phyloP scores from a whole-genome alignment of 78 protist species.

The slime mould (Dictyostelium discoideum) region dicty_2.7 NC_007089.4:6192501-6193000 shows the following conservation, averaged over 20 bases:
- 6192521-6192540: slow-evolving; percentile 86
- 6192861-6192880: background rate
- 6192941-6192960: slow-evolving; percentile 87
- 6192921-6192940: slow-evolving; percentile 89
- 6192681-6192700: slow-evolving; percentile 88
- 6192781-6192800: slow-evolving; percentile 91
- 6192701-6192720: slow-evolving; percentile 85
- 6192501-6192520: slow-evolving; percentile 88
- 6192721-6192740: slow-evolving; percentile 82
- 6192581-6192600: slow-evolving; percentile 45
- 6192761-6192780: slow-evolving; percentile 89
- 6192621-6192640: slow-evolving; percentile 93
- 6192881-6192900: slow-evolving; percentile 70
- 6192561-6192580: slow-evolving; percentile 67
- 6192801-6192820: slow-evolving; percentile 65
- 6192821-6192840: background rate
- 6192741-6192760: slow-evolving; percentile 79
- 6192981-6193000: slow-evolving; percentile 90
- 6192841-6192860: background rate
- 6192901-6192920: slow-evolving; percentile 91
- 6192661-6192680: slow-evolving; percentile 82
- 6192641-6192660: slow-evolving; percentile 90
- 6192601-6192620: slow-evolving; percentile 87
- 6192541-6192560: slow-evolving; percentile 79
- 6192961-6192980: slow-evolving; percentile 85